Conservation (phyloP, 306 rosid species). For the Dalbergia cultrata region DNA sequence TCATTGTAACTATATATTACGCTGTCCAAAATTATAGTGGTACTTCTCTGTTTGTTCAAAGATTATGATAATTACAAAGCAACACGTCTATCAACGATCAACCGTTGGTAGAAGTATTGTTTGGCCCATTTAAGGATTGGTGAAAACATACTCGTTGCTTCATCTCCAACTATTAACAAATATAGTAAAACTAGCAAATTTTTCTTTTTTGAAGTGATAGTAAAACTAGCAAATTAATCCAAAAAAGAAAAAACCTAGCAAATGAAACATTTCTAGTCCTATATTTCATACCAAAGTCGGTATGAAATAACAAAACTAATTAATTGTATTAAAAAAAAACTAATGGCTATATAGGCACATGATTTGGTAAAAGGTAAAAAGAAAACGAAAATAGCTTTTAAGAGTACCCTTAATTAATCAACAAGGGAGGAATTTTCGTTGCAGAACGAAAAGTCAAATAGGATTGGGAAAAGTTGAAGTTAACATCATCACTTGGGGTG, state of each 20-base stretch:
- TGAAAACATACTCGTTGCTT: constrained; percentile 4
- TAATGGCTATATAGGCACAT: not conserved
- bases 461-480: constrained; percentile 37
- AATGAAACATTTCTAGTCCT: not conserved
- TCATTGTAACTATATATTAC: not conserved
- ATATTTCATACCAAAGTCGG: not conserved
- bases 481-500: constrained; percentile 40
- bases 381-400: constrained; percentile 39
- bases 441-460: constrained; percentile 49
- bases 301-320: not conserved
- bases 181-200: not conserved
- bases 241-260: too few species aligned
- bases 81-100: constrained; percentile 16
- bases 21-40: constrained; percentile 23
- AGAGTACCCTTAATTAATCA: constrained; percentile 51
- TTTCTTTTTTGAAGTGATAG: too few species aligned
- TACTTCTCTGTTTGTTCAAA: not conserved
- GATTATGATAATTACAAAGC: constrained; percentile 1
- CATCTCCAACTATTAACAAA: constrained; percentile 2
- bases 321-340: constrained; percentile 10
- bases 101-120: not conserved
- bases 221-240: too few species aligned
- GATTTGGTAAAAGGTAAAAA: constrained; percentile 34
- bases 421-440: constrained; percentile 56
- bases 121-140: constrained; percentile 15